Conservation (phyloP, 257 asterid species). For the Solanum virginianum region DNA sequence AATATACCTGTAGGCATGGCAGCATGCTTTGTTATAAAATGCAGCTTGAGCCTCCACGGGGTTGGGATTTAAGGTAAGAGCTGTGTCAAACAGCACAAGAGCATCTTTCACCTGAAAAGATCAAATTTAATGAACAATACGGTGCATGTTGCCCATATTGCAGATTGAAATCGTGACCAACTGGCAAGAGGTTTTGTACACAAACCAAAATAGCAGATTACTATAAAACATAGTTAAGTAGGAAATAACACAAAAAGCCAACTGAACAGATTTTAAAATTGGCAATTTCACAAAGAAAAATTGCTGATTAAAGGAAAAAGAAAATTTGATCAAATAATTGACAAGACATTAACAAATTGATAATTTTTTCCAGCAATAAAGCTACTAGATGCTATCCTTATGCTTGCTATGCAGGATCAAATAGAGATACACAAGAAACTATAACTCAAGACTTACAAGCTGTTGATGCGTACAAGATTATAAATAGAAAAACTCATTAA, state of each 20-base stretch:
- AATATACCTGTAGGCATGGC: conserved; percentile 84
- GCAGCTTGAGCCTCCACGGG: conserved; percentile 88
- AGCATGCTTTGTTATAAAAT: conserved; percentile 89
- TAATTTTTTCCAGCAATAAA: neutral
- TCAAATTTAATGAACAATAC: neutral
- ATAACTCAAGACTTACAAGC: neutral
- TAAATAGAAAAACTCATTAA: neutral
- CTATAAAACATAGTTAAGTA: neutral
- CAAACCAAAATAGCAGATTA: neutral
- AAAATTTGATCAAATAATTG: neutral
- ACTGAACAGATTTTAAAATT: neutral
- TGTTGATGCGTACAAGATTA: neutral
- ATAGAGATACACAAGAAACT: neutral
- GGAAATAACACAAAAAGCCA: neutral
- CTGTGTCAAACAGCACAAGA: conserved; percentile 66
- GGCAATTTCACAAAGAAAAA: neutral
- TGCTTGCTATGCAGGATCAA: neutral
- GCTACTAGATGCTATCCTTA: neutral
- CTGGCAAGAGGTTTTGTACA: neutral
- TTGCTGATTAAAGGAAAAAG: neutral
- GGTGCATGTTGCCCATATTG: neutral
- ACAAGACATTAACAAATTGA: neutral
- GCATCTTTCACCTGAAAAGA: conserved; percentile 86
- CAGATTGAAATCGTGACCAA: neutral
- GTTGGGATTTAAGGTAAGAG: conserved; percentile 80